Evolutionary conservation across 2,329 filamentous ascomycete species (phyloP), one percentile per base, ranked within the genome.

Genomic region (Fonsecaea nubica): DNA sequence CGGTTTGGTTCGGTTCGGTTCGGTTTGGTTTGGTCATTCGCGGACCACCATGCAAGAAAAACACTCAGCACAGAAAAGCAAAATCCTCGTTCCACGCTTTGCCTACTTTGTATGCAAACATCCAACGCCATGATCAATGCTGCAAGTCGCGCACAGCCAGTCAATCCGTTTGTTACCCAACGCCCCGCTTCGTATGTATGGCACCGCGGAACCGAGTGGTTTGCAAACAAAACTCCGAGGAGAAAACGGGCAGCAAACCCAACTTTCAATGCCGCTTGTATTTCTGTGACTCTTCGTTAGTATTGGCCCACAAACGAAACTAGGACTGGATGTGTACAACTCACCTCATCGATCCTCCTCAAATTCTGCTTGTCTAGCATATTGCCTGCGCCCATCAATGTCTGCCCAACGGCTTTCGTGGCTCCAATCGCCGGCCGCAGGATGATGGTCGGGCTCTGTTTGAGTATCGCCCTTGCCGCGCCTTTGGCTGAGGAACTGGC

Each of bases 381-480:
- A 77, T 99, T 99, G 0, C 92, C 96, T 13, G 93, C 94, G 4
- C 96, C 95, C 80, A 98, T 85, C 65, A 99, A 81, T 42, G 94
- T 92, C 81, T 96, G 92, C 8, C 93, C 92, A 58, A 97, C 89
- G 0, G 90, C 94, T 78, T 94, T 94, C 40, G 90, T 92, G 7
- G 93, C 92, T 0, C 94, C 96, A 73, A 98, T 92, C 3, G 93
- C 92, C 7, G 95, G 95, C 63, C 93, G 84, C 72, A 99, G 87
- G 59, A 99, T 90, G 21, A 98, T 92, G 0, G 93, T 97, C n/a
- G 95, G 95, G 35, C 93, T 93, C 72, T 92, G 87, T 77, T 86
- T 90, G 67, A 90, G 84, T 18, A 99, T 88, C 1, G 90, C 93
- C 74, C 83, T 88, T 13, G 92, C 92, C 1, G 91, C 92, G 1